Evolutionary conservation across 257 asterid genomes (phyloP).

Genomic region (Gynochthodes officinalis): DNA sequence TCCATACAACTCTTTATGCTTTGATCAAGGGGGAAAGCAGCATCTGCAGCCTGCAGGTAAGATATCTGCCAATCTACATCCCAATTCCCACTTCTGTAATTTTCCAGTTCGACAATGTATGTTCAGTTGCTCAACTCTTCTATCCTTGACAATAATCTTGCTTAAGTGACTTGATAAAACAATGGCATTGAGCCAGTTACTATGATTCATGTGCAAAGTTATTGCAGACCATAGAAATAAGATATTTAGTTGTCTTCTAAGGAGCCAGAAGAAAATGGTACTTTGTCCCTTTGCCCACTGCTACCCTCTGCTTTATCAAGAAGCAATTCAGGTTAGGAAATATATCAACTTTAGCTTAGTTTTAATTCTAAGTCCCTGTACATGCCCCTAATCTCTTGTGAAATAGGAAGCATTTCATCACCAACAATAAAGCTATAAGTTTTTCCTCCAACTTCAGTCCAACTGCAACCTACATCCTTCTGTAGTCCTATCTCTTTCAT

Average conservation of each 20-base stretch:
- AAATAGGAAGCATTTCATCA: conserved; percentile 16
- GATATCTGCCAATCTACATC: neutral
- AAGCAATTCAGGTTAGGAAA: conserved; percentile 13
- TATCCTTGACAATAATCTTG: too few relatives aligned
- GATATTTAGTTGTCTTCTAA: conserved; percentile 11
- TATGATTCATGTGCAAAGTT: conserved; percentile 7
- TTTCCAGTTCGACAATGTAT: neutral
- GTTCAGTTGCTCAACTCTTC: neutral
- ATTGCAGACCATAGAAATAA: conserved; percentile 2
- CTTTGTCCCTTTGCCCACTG: conserved; percentile 12
- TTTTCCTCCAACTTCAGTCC: conserved; percentile 36
- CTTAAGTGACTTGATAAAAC: neutral
- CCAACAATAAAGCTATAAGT: conserved; percentile 21
- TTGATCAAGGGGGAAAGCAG: neutral
- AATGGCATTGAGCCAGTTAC: conserved; percentile 4
- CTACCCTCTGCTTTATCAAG: conserved; percentile 16
- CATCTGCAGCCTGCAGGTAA: neutral
- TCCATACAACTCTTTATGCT: neutral
- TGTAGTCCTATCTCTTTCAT: conserved; percentile 24
- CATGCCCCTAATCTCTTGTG: conserved; percentile 5
- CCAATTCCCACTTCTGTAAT: neutral
- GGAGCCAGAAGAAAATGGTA: conserved; percentile 9
- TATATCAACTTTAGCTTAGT: conserved; percentile 11
- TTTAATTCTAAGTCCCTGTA: conserved; percentile 16
- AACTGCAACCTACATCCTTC: conserved; percentile 34